These are phyloP conservation scores for Globisporangium splendens DNA, from an alignment of 352 stramenopile species.

Conservation along the genomic window DNA sequence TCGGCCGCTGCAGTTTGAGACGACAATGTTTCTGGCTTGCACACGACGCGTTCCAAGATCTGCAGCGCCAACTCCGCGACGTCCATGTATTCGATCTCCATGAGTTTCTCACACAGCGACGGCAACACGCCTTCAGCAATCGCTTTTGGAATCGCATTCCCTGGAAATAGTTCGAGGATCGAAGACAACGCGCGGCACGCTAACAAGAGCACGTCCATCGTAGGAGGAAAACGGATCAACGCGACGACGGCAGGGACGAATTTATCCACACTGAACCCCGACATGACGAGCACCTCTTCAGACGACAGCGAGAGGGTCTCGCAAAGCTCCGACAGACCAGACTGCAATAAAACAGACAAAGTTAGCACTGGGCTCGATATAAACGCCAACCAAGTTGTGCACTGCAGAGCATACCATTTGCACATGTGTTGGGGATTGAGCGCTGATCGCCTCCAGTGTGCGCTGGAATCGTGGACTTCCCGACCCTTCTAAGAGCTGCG, in stretches of 20 bases:
- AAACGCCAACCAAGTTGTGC: background rate
- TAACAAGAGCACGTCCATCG: conserved; percentile 64
- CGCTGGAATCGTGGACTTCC: conserved; percentile 36
- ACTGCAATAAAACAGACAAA: conserved; percentile 14
- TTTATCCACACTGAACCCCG: conserved; percentile 54
- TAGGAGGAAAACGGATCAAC: conserved; percentile 37
- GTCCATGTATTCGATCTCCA: conserved; percentile 85
- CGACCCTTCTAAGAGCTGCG: conserved; percentile 39
- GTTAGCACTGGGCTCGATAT: background rate
- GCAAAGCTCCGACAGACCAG: conserved; percentile 51
- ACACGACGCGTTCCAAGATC: conserved; percentile 63
- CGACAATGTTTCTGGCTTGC: conserved; percentile 12
- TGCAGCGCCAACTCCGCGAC: conserved; percentile 67
- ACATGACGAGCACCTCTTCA: conserved; percentile 62
- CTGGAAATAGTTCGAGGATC: conserved; percentile 56
- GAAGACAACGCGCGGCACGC: conserved; percentile 47
- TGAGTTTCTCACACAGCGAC: conserved; percentile 61
- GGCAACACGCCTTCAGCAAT: conserved; percentile 44
- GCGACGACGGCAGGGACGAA: conserved; percentile 45
- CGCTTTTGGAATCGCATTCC: conserved; percentile 34
- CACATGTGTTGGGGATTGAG: conserved; percentile 25
- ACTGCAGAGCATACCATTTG: conserved; percentile 34
- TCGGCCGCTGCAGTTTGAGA: conserved; percentile 15
- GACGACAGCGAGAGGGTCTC: conserved; percentile 71
- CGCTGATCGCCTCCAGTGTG: conserved; percentile 36